Evolutionary conservation across 2,329 filamentous ascomycete species (phyloP), one percentile per base, ranked within the genome.

Genomic region (Penicillium frequentans): DNA sequence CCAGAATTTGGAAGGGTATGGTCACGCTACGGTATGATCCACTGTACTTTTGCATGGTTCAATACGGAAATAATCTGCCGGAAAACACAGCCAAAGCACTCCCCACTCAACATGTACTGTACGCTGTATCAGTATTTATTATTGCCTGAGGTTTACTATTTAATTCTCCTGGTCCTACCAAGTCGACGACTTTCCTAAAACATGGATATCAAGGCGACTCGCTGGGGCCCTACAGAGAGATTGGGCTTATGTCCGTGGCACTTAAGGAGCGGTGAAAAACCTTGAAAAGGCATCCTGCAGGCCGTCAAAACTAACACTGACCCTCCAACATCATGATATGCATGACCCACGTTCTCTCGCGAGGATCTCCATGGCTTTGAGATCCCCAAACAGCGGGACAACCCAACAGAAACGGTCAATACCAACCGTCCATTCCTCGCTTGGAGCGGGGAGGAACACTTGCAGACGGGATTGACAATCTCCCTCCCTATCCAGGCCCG

Each of bases 261-360:
- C 31, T 49, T 19, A 24, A 42, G 31, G 48, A 50, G 48, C 48
- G 48, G 48, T 50, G 48, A 50, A 35, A 37, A 42, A 13, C 31
- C 31, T 33, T 19, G 33, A 8, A n/a, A 33, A 33, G 31, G 29
- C 19, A 27, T 49, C 46, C 26, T 50, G 48, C 48, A 50, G 33
- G 48, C 33, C 48, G n/a, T 50, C 19, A 29, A 19, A 13, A 39
- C n/a, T 42, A 21, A 39, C 14, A 27, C 23, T 49, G 31, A 24
- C 23, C 24, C 31, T 33, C 19, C n/a, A 24, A 21, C 33, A 37
- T 42, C 23, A 50, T 50, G 33, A 27, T 49, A 50, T 50, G 48
- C 48, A 50, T 50, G 48, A 21, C 33, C 48, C 48, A 50, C 48
- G 48, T 49, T 49, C 46, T 21, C 46, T 37, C 27, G n/a, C 29